Percentiles rank a stretch among this genome's conserved stretches.
Evolutionary conservation across 2,329 filamentous ascomycete genomes (phyloP).

Genomic region (Zopfia rhizophila): DNA sequence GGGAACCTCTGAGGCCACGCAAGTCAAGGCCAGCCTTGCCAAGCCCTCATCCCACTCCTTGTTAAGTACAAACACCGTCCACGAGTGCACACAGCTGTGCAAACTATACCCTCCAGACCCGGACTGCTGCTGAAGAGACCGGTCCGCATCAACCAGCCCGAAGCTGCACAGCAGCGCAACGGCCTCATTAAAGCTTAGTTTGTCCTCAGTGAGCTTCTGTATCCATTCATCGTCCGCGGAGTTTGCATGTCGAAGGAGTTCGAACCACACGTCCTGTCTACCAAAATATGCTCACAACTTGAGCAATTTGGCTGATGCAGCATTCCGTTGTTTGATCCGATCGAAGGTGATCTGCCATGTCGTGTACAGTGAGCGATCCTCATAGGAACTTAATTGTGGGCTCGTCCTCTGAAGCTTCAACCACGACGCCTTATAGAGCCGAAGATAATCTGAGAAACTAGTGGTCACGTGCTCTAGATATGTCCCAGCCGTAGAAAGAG

Average conservation of each 20-base stretch:
- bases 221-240: slow-evolving; percentile 29
- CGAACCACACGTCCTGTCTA: slow-evolving; percentile 58
- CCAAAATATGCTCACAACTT: slow-evolving; percentile 57
- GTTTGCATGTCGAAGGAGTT: slow-evolving; percentile 46
- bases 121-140: no score
- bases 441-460: slow-evolving; percentile 53
- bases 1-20: slow-evolving; percentile 16
- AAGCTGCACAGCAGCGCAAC: slow-evolving; percentile 38
- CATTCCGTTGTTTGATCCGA: slow-evolving; percentile 47
- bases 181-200: slow-evolving; percentile 32
- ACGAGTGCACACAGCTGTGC: slow-evolving; percentile 46
- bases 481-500: no score
- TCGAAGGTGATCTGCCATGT: slow-evolving; percentile 55
- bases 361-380: slow-evolving; percentile 44
- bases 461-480: slow-evolving; percentile 55
- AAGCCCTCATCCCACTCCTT: slow-evolving; percentile 19
- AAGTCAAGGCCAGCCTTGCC: slow-evolving; percentile 18
- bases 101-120: slow-evolving; percentile 37
- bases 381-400: slow-evolving; percentile 43
- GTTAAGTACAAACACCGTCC: slow-evolving; percentile 39
- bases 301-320: slow-evolving; percentile 49
- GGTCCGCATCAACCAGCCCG: slow-evolving; percentile 36
- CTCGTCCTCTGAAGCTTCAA: slow-evolving; percentile 41
- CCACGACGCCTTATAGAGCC: slow-evolving; percentile 55
- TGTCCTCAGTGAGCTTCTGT: slow-evolving; percentile 26